Base-by-base conservation (phyloP, 768 basidiomycete species). In the Cystobasidium tubakii region DNA sequence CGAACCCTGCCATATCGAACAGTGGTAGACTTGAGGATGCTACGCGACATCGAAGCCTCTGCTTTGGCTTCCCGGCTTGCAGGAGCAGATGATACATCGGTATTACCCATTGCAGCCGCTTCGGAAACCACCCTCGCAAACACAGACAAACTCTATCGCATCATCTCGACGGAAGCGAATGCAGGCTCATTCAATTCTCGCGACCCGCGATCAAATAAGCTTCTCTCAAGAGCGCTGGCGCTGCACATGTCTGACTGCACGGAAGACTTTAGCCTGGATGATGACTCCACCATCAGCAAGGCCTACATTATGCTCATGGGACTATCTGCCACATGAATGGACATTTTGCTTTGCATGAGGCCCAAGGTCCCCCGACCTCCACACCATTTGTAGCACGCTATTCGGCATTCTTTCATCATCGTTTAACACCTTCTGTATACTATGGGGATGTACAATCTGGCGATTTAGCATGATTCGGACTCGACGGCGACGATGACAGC, bases 221-320 rank as follows among this genome's bases (percentile, higher is more conserved):
- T 50, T 50, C 46, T 50, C 21, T 50, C 46, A 9, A 50, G 46
- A 50, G 46, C 46, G 46, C 7, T 50, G 15, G 46, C 46, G 7
- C 21, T 50, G 12, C 46, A 50, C 21, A 50, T 50, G n/a, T 50
- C 46, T 50, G 46, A 50, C 46, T 9, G 46, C 21, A n/a, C 46
- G 21, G 46, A 50, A n/a, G 46, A 50, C 21, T 50, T 50, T n/a
- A 50, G 46, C 46, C 7, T 50, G 46, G 46, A 50, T 21, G 46
- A 50, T n/a, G 46, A 50, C n/a, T 50, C 46, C n/a, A 50, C 46
- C 3, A 50, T 50, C 21, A 50, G 46, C 21, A 50, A 50, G 21
- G 46, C 46, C n/a, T 50, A 50, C 46, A 50, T 50, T 19, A 50
- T 50, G 46, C 46, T 50, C 21, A 50, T 50, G 46, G 46, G 46